A percentile compares a stretch with the other conserved stretches of the same genome.
Evolutionary conservation across 768 basidiomycete species (phyloP).

Genomic region (Mycena belliarum): DNA sequence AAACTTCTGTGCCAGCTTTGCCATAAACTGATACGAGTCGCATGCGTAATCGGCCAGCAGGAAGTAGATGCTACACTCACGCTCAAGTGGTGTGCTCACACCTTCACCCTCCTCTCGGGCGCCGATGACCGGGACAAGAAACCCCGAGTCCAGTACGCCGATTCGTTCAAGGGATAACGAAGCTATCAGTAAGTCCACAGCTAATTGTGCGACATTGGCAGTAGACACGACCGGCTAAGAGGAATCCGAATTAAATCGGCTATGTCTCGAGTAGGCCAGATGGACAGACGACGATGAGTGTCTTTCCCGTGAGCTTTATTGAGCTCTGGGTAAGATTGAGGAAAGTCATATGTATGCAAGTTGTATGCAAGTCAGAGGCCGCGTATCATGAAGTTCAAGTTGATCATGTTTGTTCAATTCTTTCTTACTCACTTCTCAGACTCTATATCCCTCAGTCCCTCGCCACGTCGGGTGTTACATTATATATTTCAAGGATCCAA

Average conservation of each 20-base stretch:
- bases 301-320: slow-evolving; percentile 38
- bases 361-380: no score
- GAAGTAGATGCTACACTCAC: slow-evolving; percentile 44
- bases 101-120: slow-evolving; percentile 65
- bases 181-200: slow-evolving; percentile 71
- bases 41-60: slow-evolving; percentile 6
- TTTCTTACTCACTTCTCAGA: no score
- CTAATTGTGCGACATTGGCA: slow-evolving; percentile 81
- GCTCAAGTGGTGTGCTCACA: slow-evolving; percentile 74
- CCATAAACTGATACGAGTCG: slow-evolving; percentile 59
- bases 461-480: no score
- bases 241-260: slow-evolving; percentile 4
- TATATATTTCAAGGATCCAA: no score
- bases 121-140: slow-evolving; percentile 72
- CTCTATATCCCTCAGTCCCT: no score
- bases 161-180: slow-evolving; percentile 61
- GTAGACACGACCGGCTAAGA: slow-evolving; percentile 71
- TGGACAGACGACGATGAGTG: slow-evolving; percentile 45
- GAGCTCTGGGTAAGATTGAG: slow-evolving; percentile 29
- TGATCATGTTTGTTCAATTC: no score
- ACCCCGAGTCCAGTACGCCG: slow-evolving; percentile 62
- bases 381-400: no score
- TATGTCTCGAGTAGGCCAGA: not conserved
- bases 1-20: slow-evolving; percentile 45
- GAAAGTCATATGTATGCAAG: no score